These are phyloP conservation scores for Cutaneotrichosporon cavernicola DNA, from an alignment of 1,284 basidiomycete genomes.

Conservation along the genomic window DNA sequence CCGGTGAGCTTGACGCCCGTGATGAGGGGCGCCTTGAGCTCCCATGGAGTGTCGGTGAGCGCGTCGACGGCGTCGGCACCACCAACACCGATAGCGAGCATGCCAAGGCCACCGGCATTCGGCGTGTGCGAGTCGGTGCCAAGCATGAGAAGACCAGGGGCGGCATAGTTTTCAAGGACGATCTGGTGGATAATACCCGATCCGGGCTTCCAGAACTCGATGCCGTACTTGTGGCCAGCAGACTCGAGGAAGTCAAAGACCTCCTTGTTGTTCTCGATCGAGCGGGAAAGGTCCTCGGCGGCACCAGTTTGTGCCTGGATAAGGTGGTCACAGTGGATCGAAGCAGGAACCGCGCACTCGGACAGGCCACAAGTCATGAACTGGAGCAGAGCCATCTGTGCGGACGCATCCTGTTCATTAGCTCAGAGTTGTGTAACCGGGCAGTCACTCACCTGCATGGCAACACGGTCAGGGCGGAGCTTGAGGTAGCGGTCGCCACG, in stretches of 20 bases:
- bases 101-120: constrained; percentile 96
- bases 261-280: constrained; percentile 87
- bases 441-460: constrained; percentile 70
- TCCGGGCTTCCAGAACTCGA: constrained; percentile 90
- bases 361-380: constrained; percentile 96
- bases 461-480: constrained; percentile 86
- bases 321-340: constrained; percentile 94
- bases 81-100: constrained; percentile 97
- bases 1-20: constrained; percentile 90
- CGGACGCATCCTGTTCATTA: constrained; percentile 72
- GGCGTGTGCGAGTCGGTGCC: constrained; percentile 93
- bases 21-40: constrained; percentile 88
- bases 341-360: constrained; percentile 80
- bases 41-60: constrained; percentile 98
- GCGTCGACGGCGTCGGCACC: constrained; percentile 99
- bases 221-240: constrained; percentile 87
- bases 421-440: not conserved
- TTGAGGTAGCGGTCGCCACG: constrained; percentile 89
- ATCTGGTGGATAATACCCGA: constrained; percentile 93
- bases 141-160: constrained; percentile 62
- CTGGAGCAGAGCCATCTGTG: constrained; percentile 90
- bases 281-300: constrained; percentile 55
- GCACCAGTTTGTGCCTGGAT: constrained; percentile 69
- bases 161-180: constrained; percentile 95
- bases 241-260: constrained; percentile 98